phyloP scores from a whole-genome alignment of 805 yeast genomes.

The Candida ipomoeae region DNA sequence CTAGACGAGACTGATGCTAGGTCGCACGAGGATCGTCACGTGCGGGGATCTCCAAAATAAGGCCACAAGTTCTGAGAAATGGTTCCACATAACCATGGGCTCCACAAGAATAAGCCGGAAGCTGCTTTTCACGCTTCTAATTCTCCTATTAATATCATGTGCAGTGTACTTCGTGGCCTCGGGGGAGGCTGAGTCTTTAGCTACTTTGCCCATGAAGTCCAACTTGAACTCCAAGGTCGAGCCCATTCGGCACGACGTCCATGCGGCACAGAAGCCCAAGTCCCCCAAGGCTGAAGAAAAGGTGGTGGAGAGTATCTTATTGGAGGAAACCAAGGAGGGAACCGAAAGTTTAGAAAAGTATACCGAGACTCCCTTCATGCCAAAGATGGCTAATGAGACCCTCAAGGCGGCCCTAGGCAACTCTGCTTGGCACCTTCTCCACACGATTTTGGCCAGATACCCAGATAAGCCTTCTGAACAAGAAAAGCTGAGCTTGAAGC shows the following conservation, averaged over 20 bases:
- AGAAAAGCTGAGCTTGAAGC: constrained; percentile 59
- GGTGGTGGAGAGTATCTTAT: background rate
- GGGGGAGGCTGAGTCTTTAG: constrained; percentile 12
- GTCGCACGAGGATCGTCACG: background rate
- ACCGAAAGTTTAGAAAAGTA: constrained; percentile 2
- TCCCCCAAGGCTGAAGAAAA: background rate
- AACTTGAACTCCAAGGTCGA: background rate
- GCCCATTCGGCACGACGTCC: background rate
- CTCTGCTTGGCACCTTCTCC: constrained; percentile 87
- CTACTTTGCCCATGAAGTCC: constrained; percentile 1
- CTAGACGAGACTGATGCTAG: too few species aligned
- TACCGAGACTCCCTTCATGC: constrained; percentile 70
- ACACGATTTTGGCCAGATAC: constrained; percentile 86
- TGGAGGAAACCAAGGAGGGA: background rate
- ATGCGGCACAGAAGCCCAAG: background rate
- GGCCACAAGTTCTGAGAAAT: background rate
- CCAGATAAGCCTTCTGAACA: constrained; percentile 73
- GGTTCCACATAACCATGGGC: background rate
- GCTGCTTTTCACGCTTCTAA: constrained; percentile 13
- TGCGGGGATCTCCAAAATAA: background rate
- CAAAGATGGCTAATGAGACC: constrained; percentile 85
- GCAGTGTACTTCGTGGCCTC: constrained; percentile 18
- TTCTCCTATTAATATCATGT: constrained; percentile 13
- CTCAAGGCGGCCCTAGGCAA: constrained; percentile 80
- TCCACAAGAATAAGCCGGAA: constrained; percentile 8